These are phyloP conservation scores for Umbellularia californica DNA, from an alignment of 164 flowering plant genomes.

Conservation along the genomic window DNA sequence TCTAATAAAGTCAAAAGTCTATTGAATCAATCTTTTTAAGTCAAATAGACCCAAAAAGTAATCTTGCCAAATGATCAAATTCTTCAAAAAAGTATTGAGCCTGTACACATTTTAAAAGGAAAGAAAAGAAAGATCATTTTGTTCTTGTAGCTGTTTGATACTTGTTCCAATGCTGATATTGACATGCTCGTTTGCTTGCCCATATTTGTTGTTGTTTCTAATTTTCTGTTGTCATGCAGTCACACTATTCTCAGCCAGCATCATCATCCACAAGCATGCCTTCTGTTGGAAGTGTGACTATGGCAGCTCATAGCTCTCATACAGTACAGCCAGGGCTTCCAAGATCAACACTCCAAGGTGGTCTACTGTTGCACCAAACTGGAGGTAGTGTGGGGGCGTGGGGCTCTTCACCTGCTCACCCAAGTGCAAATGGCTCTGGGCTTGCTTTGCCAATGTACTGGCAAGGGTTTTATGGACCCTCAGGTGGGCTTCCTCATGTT, in stretches of 20 bases:
- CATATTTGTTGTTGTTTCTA: background rate
- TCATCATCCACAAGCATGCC: slow-evolving; percentile 53
- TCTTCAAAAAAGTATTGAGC: no score
- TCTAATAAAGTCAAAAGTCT: no score
- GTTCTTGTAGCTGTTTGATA: background rate
- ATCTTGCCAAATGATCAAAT: background rate
- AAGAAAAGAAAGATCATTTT: background rate
- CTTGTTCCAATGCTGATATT: no score
- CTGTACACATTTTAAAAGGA: background rate
- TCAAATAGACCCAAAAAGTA: background rate
- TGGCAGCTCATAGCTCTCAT: slow-evolving; percentile 44
- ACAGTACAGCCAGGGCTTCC: slow-evolving; percentile 50
- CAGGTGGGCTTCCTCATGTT: slow-evolving; percentile 62
- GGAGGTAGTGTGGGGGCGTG: slow-evolving; percentile 44
- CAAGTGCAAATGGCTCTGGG: slow-evolving; percentile 54
- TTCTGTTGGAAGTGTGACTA: slow-evolving; percentile 42
- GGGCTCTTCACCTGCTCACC: slow-evolving; percentile 67
- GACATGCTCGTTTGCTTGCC: background rate
- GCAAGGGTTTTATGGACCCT: slow-evolving; percentile 78
- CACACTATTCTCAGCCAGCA: slow-evolving; percentile 70
- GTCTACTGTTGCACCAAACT: slow-evolving; percentile 77
- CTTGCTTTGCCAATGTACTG: slow-evolving; percentile 81
- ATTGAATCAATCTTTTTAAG: no score
- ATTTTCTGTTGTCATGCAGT: slow-evolving; percentile 42
- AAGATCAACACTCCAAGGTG: slow-evolving; percentile 62